Base-by-base conservation (phyloP, 2,329 filamentous ascomycete genomes). In the Diaporthe sp. region DNA sequence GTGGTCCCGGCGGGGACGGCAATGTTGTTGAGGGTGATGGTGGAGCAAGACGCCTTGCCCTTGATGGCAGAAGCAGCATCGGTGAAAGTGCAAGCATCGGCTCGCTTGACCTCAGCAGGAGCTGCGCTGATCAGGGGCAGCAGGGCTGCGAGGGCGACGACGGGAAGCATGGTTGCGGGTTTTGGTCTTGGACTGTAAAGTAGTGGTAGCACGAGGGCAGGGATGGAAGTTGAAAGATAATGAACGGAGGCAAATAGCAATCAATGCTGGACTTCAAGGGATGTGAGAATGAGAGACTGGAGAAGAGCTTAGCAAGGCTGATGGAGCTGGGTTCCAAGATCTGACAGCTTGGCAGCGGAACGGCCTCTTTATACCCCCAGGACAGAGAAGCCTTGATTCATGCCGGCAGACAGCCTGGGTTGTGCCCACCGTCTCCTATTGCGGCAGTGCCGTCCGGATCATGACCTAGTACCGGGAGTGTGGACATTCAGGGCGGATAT, bases 61-160 rank as follows among this genome's bases (percentile, higher is more conserved):
- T 85, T 85, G 77, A 83, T 86, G 57, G 88, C 89, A 8, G 85
- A 79, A 8, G 76, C 73, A 71, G 88, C 87, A 70, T 86, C 85
- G 49, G 86, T 89, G 80, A 92, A 91, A 10, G 88, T 91, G 82
- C 90, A 92, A 72, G 78, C 75, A 4, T 78, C 81, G 9, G 78
- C 76, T 22, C 74, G 76, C 25, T 57, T 59, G 62, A 68, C 44
- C 22, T 68, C 62, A 12, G 73, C 65, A 7, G 72, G 72, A 51
- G 59, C 74, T 4, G 68, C 74, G 49, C 61, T 58, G 31, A 61
- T 55, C 17, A 73, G 25, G 31, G 74, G 58, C 59, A 75, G 74
- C 74, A 75, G 51, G 19, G 58, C 74, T 58, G 74, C 68, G 39
- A 75, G 68, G 25, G 59, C 28, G 17, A 73, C 28, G 42, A 67